phyloP scores from a whole-genome alignment of 1,284 basidiomycete genomes.

The Cutaneotrichosporon sp. region DNA sequence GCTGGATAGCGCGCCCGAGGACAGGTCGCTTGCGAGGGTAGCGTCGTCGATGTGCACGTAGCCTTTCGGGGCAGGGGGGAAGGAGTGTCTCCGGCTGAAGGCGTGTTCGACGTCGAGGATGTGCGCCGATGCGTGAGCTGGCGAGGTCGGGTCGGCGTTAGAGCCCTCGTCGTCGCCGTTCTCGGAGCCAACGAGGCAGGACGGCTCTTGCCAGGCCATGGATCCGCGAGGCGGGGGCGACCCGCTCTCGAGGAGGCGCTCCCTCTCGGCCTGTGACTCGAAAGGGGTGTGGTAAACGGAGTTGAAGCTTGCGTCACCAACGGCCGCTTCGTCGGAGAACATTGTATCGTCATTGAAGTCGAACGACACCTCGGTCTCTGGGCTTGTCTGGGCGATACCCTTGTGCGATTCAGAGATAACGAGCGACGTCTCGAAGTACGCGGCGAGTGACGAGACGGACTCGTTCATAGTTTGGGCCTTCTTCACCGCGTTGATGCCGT shows the following conservation, averaged over 20 bases:
- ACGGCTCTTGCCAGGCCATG: neutral
- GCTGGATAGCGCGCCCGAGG: neutral
- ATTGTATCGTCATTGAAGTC: neutral
- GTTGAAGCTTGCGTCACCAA: neutral
- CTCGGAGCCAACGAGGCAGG: neutral
- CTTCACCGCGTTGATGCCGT: neutral
- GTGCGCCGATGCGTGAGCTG: neutral
- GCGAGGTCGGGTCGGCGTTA: neutral
- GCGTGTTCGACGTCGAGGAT: neutral
- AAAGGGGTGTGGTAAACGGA: no score
- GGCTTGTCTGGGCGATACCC: no score
- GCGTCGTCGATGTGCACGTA: constrained; percentile 6
- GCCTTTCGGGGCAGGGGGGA: neutral
- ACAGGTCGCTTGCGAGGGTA: no score
- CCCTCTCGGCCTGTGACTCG: neutral
- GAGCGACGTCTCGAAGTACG: neutral
- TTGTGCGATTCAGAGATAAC: neutral
- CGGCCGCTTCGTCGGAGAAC: neutral
- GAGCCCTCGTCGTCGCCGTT: neutral
- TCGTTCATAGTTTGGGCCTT: neutral
- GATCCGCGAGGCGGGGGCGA: neutral
- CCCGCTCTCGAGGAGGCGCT: neutral
- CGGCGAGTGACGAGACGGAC: neutral
- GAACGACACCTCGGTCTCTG: neutral
- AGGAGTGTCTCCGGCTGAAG: neutral